phyloP scores from a whole-genome alignment of 2,329 filamentous ascomycete genomes.

The Cordyceps pruinosa region DNA sequence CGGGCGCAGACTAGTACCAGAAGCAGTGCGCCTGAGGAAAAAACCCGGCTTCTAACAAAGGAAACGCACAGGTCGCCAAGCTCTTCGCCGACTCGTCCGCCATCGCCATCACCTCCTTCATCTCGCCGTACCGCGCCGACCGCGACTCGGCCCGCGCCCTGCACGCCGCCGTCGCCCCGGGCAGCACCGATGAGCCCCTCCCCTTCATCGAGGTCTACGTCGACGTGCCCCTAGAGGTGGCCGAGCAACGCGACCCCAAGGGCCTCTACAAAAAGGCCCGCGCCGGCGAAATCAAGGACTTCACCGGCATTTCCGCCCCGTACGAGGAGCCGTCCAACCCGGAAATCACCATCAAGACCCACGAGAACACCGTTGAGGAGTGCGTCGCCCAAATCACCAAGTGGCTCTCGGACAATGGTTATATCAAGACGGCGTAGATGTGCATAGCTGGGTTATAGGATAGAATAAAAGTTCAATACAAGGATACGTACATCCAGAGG shows the following conservation, averaged over 20 bases:
- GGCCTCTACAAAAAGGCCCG: slow-evolving; percentile 96
- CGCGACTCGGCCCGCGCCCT: slow-evolving; percentile 73
- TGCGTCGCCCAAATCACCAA: slow-evolving; percentile 77
- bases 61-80: slow-evolving; percentile 61
- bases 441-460: background rate
- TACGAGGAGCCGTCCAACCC: slow-evolving; percentile 84
- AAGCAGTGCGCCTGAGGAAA: background rate
- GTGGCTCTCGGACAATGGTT: slow-evolving; percentile 66
- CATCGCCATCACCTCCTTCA: slow-evolving; percentile 91
- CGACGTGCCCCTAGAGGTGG: slow-evolving; percentile 83
- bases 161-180: slow-evolving; percentile 49
- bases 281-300: slow-evolving; percentile 90
- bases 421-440: slow-evolving; percentile 24
- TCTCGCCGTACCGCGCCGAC: slow-evolving; percentile 88
- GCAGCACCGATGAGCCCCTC: slow-evolving; percentile 57
- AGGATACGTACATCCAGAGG: background rate
- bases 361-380: slow-evolving; percentile 79
- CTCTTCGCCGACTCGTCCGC: slow-evolving; percentile 88
- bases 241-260: slow-evolving; percentile 94
- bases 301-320: slow-evolving; percentile 90
- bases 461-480: background rate
- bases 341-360: slow-evolving; percentile 81
- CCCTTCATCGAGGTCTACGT: slow-evolving; percentile 93
- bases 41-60: slow-evolving; percentile 27
- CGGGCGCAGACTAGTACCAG: no score